These are phyloP conservation scores for Taphrina confusa DNA, from an alignment of 1,139 yeast species.

Conservation along the genomic window DNA sequence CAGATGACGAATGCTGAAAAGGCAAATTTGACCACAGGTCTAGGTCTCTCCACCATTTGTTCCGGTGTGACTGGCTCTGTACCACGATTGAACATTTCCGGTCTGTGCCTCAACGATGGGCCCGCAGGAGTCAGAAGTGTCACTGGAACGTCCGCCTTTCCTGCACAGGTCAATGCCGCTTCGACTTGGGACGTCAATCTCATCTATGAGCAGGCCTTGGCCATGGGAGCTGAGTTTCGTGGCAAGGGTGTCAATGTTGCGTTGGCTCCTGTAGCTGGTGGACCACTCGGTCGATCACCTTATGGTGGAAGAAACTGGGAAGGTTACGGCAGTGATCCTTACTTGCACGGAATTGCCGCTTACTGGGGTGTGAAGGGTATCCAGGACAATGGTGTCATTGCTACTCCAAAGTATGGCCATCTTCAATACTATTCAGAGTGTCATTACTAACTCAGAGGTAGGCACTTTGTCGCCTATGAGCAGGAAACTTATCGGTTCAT, in stretches of 20 bases:
- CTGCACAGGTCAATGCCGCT: constrained; percentile 55
- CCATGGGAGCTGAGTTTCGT: constrained; percentile 56
- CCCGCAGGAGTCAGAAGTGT: constrained; percentile 61
- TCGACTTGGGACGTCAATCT: constrained; percentile 52
- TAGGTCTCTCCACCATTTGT: constrained; percentile 62
- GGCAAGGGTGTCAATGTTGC: constrained; percentile 56
- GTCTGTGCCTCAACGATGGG: constrained; percentile 53
- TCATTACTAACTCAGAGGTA: too few species aligned
- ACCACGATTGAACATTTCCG: constrained; percentile 52
- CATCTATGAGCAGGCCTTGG: constrained; percentile 51
- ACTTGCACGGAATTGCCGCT: constrained; percentile 57
- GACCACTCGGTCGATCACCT: constrained; percentile 57
- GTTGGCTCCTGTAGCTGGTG: constrained; percentile 58
- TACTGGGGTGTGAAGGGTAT: constrained; percentile 57
- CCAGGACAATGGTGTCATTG: constrained; percentile 56
- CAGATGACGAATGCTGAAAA: constrained; percentile 49
- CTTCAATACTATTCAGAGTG: not conserved
- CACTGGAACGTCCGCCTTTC: constrained; percentile 57
- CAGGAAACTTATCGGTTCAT: constrained; percentile 59
- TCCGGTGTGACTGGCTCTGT: constrained; percentile 60
- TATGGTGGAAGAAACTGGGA: constrained; percentile 68
- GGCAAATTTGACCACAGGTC: constrained; percentile 64
- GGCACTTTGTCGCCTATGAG: constrained; percentile 59
- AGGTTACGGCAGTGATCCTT: constrained; percentile 64
- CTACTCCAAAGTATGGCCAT: constrained; percentile 57